A percentile compares a stretch with the other conserved stretches of the same genome.
Conservation (phyloP, 352 stramenopile species). For the Phytophthora boehmeriae region DNA sequence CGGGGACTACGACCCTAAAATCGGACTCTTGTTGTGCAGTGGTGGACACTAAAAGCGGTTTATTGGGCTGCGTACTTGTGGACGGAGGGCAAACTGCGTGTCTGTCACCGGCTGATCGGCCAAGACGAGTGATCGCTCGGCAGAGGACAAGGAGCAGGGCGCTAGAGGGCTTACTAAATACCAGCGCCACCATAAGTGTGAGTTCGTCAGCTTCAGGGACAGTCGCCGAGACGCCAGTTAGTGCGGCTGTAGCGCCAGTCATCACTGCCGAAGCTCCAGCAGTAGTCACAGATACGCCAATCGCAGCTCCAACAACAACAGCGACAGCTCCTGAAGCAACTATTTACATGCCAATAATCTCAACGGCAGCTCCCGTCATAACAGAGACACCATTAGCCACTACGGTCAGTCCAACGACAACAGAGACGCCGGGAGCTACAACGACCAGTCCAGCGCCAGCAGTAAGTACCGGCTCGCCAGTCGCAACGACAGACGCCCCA, state of each 20-base stretch:
- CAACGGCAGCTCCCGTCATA: not conserved
- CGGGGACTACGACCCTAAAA: conserved; percentile 21
- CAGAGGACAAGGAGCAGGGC: conserved; percentile 22
- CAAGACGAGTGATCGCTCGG: not conserved
- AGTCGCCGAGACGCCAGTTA: not conserved
- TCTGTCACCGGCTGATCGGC: conserved; percentile 30
- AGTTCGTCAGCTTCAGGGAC: not conserved
- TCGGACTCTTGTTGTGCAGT: conserved; percentile 54
- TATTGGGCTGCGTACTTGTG: conserved; percentile 40
- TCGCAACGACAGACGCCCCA: conserved; percentile 1
- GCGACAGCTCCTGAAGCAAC: not conserved
- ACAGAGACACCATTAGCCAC: conserved; percentile 2
- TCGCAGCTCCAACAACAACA: not conserved
- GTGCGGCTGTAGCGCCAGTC: too few species aligned
- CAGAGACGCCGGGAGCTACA: conserved; percentile 1
- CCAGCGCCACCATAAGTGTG: not conserved
- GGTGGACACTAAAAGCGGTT: conserved; percentile 24
- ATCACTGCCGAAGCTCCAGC: too few species aligned
- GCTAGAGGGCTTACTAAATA: conserved; percentile 11
- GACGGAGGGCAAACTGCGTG: conserved; percentile 28
- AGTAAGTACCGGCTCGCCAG: not conserved
- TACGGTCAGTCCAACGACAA: conserved; percentile 4
- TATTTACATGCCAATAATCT: too few species aligned
- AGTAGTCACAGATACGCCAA: conserved; percentile 4
- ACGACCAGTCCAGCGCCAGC: not conserved